Evolutionary conservation across 169 alveolate genomes (phyloP), one percentile per base, ranked within the genome.

Genomic region (Toxoplasma gondii): DNA sequence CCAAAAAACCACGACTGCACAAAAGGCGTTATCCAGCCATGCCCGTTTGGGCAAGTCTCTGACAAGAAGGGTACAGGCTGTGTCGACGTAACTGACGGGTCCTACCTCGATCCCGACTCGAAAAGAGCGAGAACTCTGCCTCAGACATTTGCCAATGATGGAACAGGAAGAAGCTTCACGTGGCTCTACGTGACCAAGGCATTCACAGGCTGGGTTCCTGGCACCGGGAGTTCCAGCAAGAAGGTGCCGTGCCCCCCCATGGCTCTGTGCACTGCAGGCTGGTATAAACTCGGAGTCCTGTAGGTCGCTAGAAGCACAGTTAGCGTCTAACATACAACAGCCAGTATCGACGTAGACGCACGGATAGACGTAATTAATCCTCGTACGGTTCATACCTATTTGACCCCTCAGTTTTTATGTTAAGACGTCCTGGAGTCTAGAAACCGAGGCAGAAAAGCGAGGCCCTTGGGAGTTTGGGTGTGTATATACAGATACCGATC

Each of bases 131-230:
- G 16, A 7, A 19, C 29, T 24, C 78, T 64, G 29, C 78, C 78
- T 4, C 12, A 19, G 78, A 64, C 78, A 64, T 64, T 19, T 64
- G 78, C 78, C 12, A 64, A 64, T 29, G 78, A 64, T 31, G 78
- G 78, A 29, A 64, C 78, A 31, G 78, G 78, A 24, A 19, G n/a
- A 31, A 64, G 78, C 78, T 64, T 64, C 78, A 64, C 78, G 78
- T 64, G 78, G 78, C 78, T 64, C 34, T 64, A 64, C 78, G 78
- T 64, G 78, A 64, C 78, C 36, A 64, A 64, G 34, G 78, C 78
- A 9, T 64, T 64, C 78, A 64, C 16, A 31, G 78, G 78, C 29
- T 64, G 78, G 78, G 78, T 64, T 24, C 78, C 78, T 4, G 78
- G 36, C n/a, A 64, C 12, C 78, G 78, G 34, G 0, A 31, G 78